Conservation (phyloP, 1,284 basidiomycete species). For the Wolfiporia cocos region DNA sequence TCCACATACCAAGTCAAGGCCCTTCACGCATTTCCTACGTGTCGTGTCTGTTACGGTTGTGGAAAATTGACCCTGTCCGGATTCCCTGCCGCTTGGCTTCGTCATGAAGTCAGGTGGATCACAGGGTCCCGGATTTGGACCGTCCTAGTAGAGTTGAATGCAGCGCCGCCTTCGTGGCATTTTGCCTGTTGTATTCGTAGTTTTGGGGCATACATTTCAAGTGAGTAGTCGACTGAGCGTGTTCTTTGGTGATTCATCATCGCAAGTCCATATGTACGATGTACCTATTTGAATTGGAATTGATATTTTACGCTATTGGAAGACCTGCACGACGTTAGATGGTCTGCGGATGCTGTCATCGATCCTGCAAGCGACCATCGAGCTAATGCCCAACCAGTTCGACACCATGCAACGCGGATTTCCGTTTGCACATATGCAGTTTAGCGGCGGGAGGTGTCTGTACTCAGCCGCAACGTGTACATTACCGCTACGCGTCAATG, state of each 20-base stretch:
- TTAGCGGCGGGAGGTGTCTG: too few relatives aligned
- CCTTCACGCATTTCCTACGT: slow-evolving; percentile 20
- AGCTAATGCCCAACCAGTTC: too few relatives aligned
- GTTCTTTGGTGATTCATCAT: background rate
- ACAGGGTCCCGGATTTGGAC: slow-evolving; percentile 30
- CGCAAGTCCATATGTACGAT: background rate
- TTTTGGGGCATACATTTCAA: slow-evolving; percentile 49
- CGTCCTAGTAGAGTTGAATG: slow-evolving; percentile 55
- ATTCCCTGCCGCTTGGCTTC: slow-evolving; percentile 16
- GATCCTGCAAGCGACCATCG: too few relatives aligned
- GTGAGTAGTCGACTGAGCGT: too few relatives aligned
- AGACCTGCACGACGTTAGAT: too few relatives aligned
- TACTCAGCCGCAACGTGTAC: too few relatives aligned
- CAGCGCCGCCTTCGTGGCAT: slow-evolving; percentile 20
- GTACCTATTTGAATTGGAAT: background rate
- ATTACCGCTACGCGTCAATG: too few relatives aligned
- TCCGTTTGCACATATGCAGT: too few relatives aligned
- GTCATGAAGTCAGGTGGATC: slow-evolving; percentile 29
- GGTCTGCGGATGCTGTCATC: too few relatives aligned
- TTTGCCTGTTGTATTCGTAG: slow-evolving; percentile 41
- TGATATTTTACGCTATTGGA: too few relatives aligned
- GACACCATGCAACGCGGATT: too few relatives aligned
- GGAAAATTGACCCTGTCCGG: slow-evolving; percentile 20
- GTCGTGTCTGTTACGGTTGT: slow-evolving; percentile 39
- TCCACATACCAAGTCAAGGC: slow-evolving; percentile 44